Conservation (phyloP, 345 rosid species). For the Lumnitzera littorea region DNA sequence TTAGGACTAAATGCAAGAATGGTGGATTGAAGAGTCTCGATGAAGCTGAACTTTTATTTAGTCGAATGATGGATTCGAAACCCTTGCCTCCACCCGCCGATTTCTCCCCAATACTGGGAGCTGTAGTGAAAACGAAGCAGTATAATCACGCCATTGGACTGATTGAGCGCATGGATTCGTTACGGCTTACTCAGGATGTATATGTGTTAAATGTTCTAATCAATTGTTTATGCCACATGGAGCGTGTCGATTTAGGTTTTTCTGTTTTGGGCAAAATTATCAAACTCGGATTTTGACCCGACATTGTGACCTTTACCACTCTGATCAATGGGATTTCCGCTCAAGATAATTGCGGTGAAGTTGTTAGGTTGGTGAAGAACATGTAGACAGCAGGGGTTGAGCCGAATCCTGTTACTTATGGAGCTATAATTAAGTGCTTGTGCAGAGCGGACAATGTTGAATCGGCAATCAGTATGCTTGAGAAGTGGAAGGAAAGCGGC, state of each 20-base stretch:
- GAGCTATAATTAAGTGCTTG: slow-evolving; percentile 2
- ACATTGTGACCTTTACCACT: not conserved
- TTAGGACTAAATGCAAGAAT: too few relatives aligned
- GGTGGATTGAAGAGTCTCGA: too few relatives aligned
- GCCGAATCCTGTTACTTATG: not conserved
- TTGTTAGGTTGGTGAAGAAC: too few relatives aligned
- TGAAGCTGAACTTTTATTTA: not conserved
- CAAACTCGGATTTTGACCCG: not conserved
- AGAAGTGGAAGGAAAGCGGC: not conserved
- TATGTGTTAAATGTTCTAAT: not conserved
- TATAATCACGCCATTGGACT: not conserved
- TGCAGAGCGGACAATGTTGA: not conserved
- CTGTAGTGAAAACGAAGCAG: slow-evolving; percentile 1
- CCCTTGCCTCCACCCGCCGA: slow-evolving; percentile 3
- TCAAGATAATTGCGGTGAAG: too few relatives aligned
- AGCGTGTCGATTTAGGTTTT: not conserved
- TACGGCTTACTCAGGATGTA: not conserved
- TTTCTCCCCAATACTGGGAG: slow-evolving; percentile 4
- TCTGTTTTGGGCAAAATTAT: not conserved
- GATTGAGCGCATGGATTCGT: not conserved
- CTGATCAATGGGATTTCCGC: not conserved
- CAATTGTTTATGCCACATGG: slow-evolving; percentile 5
- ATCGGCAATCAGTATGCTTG: not conserved
- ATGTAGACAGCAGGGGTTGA: too few relatives aligned
- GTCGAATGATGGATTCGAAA: not conserved